Evolutionary conservation across 352 stramenopile species (phyloP).

Genomic region (Nothophytophthora sp.): DNA sequence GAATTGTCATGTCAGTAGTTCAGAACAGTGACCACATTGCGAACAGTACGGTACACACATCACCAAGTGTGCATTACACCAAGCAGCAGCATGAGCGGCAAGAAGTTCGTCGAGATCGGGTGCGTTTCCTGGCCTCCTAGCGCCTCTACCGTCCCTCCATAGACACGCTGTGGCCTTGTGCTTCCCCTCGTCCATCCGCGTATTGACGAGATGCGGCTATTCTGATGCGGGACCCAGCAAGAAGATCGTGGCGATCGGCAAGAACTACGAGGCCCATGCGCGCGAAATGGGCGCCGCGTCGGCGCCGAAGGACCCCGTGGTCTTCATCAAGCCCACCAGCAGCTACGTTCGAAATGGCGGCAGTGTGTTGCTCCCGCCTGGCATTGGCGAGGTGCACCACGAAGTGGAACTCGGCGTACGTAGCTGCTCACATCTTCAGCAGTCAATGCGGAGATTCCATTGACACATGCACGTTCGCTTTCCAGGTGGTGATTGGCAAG

Average conservation of each 20-base stretch:
- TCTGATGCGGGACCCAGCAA: too few relatives aligned
- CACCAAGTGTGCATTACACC: too few relatives aligned
- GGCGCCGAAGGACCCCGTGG: slow-evolving; percentile 68
- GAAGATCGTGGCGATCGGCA: slow-evolving; percentile 84
- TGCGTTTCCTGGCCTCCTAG: slow-evolving; percentile 7
- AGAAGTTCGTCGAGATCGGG: slow-evolving; percentile 59
- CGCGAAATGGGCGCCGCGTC: slow-evolving; percentile 72
- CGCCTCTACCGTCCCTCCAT: too few relatives aligned
- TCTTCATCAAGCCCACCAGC: slow-evolving; percentile 84
- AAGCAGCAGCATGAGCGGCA: slow-evolving; percentile 27
- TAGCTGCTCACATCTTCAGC: slow-evolving; percentile 1
- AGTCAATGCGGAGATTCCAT: too few relatives aligned
- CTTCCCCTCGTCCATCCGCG: neutral
- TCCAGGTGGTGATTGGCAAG: slow-evolving; percentile 73
- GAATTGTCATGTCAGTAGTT: too few relatives aligned
- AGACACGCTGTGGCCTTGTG: neutral
- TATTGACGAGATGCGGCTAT: too few relatives aligned
- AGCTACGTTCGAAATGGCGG: slow-evolving; percentile 67
- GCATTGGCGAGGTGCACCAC: slow-evolving; percentile 79
- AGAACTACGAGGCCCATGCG: slow-evolving; percentile 86
- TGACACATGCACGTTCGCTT: neutral
- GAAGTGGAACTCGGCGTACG: slow-evolving; percentile 82
- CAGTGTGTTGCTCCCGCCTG: slow-evolving; percentile 62
- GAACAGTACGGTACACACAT: too few relatives aligned
- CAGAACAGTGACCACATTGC: too few relatives aligned